A percentile compares a stretch with the other conserved stretches of the same genome.
Evolutionary conservation across 148 eudicot genomes (phyloP).

Genomic region (Camellia sinensis): DNA sequence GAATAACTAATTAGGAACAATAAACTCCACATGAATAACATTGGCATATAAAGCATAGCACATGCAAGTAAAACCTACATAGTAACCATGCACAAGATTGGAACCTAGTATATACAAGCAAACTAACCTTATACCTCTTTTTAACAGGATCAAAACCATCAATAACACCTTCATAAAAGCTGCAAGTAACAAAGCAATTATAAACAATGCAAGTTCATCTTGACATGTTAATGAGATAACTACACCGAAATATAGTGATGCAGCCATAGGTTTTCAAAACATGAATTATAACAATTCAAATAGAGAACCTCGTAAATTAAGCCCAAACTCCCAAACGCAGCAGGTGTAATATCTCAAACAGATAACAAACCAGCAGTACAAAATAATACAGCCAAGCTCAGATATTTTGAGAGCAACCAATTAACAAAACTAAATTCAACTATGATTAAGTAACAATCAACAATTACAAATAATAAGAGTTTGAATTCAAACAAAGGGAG

Average conservation of each 20-base stretch:
- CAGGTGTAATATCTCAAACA: no score
- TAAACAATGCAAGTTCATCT: not conserved
- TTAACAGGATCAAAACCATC: constrained; percentile 40
- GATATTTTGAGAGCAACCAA: no score
- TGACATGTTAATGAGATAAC: not conserved
- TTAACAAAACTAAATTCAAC: no score
- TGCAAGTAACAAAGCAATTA: constrained; percentile 27
- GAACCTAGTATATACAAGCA: not conserved
- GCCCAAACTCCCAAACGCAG: no score
- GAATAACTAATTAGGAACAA: not conserved
- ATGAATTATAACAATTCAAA: no score
- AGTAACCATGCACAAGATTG: not conserved
- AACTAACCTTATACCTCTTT: constrained; percentile 65
- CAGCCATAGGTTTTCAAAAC: no score
- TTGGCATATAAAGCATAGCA: not conserved
- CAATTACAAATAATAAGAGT: no score
- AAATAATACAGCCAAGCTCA: no score
- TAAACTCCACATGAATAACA: not conserved
- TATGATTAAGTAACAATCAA: no score
- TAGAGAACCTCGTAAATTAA: no score
- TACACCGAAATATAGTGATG: not conserved
- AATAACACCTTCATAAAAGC: constrained; percentile 70
- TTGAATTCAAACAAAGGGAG: no score
- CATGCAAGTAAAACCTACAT: not conserved
- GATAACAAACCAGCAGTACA: no score